Evolutionary conservation across 257 asterid species (phyloP), one percentile per base, ranked within the genome.

Genomic region (Penstemon barbatus): DNA sequence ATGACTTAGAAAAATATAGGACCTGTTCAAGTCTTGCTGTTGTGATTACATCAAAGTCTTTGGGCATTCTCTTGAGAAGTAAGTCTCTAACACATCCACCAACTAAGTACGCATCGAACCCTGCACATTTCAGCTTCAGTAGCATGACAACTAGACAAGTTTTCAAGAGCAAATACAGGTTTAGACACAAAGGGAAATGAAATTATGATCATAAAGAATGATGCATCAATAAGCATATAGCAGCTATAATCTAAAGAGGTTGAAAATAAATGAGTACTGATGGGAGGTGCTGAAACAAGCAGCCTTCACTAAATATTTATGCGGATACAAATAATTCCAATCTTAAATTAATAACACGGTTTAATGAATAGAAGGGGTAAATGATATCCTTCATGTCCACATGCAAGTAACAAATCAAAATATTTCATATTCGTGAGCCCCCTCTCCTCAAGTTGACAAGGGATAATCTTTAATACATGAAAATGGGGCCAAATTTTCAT

Each of bases 31-130:
- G 96, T 61, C 75, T 72, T 72, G 96, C 97, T 44, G 96, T 83
- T 8, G 96, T 93, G 78, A 93, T 80, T 42, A 90, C 86, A 77
- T 93, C 99, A 68, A 84, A 93, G 84, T 93, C 97, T 79, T 93
- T 93, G 44, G 99, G 97, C 72, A 85, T 77, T 81, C 71, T 87
- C 57, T 85, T 79, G 74, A 93, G 94, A 78, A 93, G 78, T 63
- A 93, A 79, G 81, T 93, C 99, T 82, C 97, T 88, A 59, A 93
- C 95, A 75, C 97, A 93, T 65, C 99, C 99, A 72, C 99, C 99
- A 78, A 93, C 99, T 75, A 93, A 83, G 87, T 86, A 93, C 72
- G 99, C 87, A 65, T 88, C 85, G 68, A 74, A 88, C 57, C 99
- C 99, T 93, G 84, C 67, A 73, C 33, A 68, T 70, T 52, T 69